These are phyloP conservation scores for Candida tropicalis DNA, from an alignment of 1,139 yeast species.

Conservation along the genomic window DNA sequence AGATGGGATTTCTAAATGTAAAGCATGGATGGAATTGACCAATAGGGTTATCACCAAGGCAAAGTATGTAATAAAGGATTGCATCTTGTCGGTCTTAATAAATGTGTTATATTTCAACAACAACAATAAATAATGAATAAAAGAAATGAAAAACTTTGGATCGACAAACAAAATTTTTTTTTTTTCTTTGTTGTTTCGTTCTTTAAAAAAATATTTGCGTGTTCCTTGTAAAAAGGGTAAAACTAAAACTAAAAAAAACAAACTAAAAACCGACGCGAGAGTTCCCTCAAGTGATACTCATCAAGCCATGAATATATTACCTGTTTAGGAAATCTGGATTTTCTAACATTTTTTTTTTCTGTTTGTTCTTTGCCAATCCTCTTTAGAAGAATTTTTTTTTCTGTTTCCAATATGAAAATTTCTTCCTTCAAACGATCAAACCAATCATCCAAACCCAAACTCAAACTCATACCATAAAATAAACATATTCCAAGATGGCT, in stretches of 20 bases:
- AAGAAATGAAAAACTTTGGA: not conserved
- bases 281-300: not conserved
- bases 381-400: constrained; percentile 2
- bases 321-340: constrained; percentile 10
- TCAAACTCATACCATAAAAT: not conserved
- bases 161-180: constrained; percentile 1
- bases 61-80: constrained; percentile 4
- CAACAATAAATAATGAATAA: not conserved
- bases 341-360: no score
- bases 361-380: not conserved
- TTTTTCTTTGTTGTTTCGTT: not conserved
- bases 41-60: constrained; percentile 20
- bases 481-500: constrained; percentile 30
- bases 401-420: constrained; percentile 1
- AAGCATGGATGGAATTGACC: constrained; percentile 29
- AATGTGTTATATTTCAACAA: not conserved
- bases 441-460: not conserved
- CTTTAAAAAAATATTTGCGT: constrained; percentile 1
- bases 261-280: constrained; percentile 1
- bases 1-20: constrained; percentile 46
- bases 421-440: not conserved
- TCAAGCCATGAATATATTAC: not conserved
- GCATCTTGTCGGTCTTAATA: not conserved
- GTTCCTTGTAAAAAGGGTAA: not conserved
- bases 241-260: not conserved